Conservation (phyloP, 1,139 yeast genomes). For the Meyerozyma guilliermondii region DNA sequence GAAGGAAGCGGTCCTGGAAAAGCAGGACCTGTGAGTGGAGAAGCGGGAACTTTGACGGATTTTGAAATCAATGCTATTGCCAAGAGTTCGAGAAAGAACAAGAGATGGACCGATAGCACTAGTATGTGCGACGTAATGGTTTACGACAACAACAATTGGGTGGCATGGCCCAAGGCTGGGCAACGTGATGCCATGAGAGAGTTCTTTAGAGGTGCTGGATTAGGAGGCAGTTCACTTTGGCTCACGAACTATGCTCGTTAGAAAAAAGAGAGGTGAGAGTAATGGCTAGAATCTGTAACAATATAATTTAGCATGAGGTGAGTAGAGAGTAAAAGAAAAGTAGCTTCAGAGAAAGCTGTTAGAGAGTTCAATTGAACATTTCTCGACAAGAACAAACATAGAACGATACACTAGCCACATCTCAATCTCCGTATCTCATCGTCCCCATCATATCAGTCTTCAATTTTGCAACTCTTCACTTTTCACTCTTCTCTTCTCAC, state of each 20-base stretch:
- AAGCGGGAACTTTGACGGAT: slow-evolving; percentile 12
- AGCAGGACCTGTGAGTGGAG: slow-evolving; percentile 5
- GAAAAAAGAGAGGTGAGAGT: no score
- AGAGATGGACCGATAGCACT: slow-evolving; percentile 11
- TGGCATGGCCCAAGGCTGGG: slow-evolving; percentile 14
- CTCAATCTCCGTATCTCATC: no score
- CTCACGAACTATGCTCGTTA: slow-evolving; percentile 8
- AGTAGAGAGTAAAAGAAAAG: no score
- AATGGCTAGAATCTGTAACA: no score
- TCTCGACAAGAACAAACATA: no score
- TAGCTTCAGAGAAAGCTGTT: no score
- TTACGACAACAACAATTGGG: slow-evolving; percentile 11
- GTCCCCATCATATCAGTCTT: no score
- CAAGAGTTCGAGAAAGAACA: slow-evolving; percentile 6
- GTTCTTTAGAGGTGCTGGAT: slow-evolving; percentile 10
- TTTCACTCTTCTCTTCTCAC: no score
- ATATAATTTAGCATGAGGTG: no score
- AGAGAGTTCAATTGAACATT: no score
- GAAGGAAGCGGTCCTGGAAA: slow-evolving; percentile 6
- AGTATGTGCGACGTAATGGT: slow-evolving; percentile 14
- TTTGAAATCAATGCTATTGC: slow-evolving; percentile 7
- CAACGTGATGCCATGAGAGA: slow-evolving; percentile 8
- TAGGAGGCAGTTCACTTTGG: slow-evolving; percentile 15
- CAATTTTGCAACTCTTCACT: no score
- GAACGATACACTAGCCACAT: no score